phyloP scores from a whole-genome alignment of 1,139 yeast genomes.

The Kodamaea plutei region DNA sequence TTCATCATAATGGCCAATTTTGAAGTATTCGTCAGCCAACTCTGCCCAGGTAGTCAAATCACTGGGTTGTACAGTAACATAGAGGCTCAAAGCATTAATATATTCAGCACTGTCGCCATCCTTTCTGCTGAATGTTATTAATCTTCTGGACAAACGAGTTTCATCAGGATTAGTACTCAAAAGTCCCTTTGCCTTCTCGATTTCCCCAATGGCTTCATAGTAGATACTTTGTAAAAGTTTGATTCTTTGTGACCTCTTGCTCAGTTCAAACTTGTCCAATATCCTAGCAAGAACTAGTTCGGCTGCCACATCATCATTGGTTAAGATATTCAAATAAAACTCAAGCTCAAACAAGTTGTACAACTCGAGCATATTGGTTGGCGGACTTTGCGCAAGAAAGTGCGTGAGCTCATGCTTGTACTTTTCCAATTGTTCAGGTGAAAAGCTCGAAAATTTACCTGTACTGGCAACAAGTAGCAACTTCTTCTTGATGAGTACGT shows the following conservation, averaged over 20 bases:
- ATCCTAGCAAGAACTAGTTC: slow-evolving; percentile 58
- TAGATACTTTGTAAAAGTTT: slow-evolving; percentile 54
- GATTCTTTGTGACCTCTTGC: slow-evolving; percentile 48
- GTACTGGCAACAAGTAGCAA: slow-evolving; percentile 17
- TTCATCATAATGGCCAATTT: slow-evolving; percentile 61
- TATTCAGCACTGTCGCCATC: slow-evolving; percentile 24
- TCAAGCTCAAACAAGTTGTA: slow-evolving; percentile 66
- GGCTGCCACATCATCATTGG: slow-evolving; percentile 72
- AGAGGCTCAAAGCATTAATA: slow-evolving; percentile 45
- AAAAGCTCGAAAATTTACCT: slow-evolving; percentile 15
- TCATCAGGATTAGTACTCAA: slow-evolving; percentile 37
- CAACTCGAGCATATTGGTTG: slow-evolving; percentile 45
- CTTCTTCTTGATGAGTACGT: slow-evolving; percentile 13
- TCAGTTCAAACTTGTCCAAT: slow-evolving; percentile 59
- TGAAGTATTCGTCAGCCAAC: slow-evolving; percentile 57
- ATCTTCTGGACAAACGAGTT: slow-evolving; percentile 30
- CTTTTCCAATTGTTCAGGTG: slow-evolving; percentile 16
- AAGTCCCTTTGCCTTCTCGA: slow-evolving; percentile 29
- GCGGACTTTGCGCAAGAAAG: slow-evolving; percentile 28
- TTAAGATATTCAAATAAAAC: slow-evolving; percentile 59
- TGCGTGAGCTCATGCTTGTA: slow-evolving; percentile 18
- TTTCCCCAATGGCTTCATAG: slow-evolving; percentile 51
- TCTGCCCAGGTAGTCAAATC: slow-evolving; percentile 80
- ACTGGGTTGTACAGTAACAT: slow-evolving; percentile 57
- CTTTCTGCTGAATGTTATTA: slow-evolving; percentile 30